phyloP scores from a whole-genome alignment of 73 alveolate species.

The Symbiodinium pilosum region DNA sequence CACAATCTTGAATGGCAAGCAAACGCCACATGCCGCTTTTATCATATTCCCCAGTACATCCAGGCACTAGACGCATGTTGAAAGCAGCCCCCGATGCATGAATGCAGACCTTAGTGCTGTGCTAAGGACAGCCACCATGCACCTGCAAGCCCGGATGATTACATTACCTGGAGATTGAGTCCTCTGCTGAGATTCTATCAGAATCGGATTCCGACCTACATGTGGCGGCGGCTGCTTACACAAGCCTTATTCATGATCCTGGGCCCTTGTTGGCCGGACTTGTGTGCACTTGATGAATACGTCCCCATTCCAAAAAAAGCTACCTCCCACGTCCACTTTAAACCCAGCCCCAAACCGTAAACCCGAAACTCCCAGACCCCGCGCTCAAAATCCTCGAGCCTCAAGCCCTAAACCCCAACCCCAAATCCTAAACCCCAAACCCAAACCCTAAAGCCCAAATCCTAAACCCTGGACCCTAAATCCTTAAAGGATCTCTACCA shows the following conservation, averaged over 20 bases:
- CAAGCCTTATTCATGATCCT: neutral
- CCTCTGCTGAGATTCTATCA: neutral
- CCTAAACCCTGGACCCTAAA: too few species aligned
- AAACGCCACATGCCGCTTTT: too few species aligned
- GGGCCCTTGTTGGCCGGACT: too few species aligned
- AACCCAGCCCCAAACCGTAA: neutral
- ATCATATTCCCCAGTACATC: too few species aligned
- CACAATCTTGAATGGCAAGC: too few species aligned
- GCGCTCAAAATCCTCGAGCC: too few species aligned
- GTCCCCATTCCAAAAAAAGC: too few species aligned
- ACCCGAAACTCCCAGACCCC: neutral
- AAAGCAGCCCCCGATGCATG: neutral
- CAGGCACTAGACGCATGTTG: too few species aligned
- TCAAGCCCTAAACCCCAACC: too few species aligned
- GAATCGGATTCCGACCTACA: neutral
- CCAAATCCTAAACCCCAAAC: too few species aligned
- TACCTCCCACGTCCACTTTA: neutral
- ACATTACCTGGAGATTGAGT: neutral
- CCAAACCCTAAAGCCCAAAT: too few species aligned
- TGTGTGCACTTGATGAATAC: too few species aligned
- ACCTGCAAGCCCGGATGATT: slow-evolving; percentile 9
- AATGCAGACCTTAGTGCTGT: neutral
- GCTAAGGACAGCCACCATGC: slow-evolving; percentile 6
- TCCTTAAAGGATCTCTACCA: neutral
- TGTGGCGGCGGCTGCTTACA: neutral